Evolutionary conservation across 768 basidiomycete genomes (phyloP).

Genomic region (Nidularia sp.): DNA sequence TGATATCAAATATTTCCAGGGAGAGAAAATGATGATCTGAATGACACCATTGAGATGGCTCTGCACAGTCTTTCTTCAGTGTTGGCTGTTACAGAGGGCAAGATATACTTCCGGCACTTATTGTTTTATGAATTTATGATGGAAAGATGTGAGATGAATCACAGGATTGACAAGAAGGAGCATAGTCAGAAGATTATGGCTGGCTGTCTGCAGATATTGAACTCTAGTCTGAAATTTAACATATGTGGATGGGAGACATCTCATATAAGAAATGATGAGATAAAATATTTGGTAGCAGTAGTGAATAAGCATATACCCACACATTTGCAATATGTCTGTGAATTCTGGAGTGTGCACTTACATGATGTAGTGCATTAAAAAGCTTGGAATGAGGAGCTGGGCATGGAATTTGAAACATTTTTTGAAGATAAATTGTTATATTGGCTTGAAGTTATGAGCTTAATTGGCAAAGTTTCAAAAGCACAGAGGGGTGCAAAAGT

Average conservation of each 20-base stretch:
- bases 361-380: not conserved
- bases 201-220: not conserved
- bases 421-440: not conserved
- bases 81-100: not conserved
- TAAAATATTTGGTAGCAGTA: not conserved
- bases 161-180: not conserved
- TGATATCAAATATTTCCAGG: not conserved
- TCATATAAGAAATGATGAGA: not conserved
- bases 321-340: not conserved
- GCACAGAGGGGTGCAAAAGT: not conserved
- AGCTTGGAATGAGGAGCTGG: not conserved
- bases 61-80: not conserved
- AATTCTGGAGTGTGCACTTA: not conserved
- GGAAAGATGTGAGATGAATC: not conserved
- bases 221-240: not conserved
- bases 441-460: not conserved
- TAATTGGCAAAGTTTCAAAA: not conserved
- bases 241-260: not conserved
- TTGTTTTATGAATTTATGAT: not conserved
- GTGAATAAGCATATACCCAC: not conserved
- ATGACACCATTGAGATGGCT: not conserved
- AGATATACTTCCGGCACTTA: not conserved
- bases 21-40: not conserved
- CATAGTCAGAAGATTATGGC: not conserved
- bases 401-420: not conserved